A percentile compares a stretch with the other conserved stretches of the same genome.
These are phyloP conservation scores for Prillingera fragicola DNA, from an alignment of 1,284 basidiomycete species.

Conservation along the genomic window DNA sequence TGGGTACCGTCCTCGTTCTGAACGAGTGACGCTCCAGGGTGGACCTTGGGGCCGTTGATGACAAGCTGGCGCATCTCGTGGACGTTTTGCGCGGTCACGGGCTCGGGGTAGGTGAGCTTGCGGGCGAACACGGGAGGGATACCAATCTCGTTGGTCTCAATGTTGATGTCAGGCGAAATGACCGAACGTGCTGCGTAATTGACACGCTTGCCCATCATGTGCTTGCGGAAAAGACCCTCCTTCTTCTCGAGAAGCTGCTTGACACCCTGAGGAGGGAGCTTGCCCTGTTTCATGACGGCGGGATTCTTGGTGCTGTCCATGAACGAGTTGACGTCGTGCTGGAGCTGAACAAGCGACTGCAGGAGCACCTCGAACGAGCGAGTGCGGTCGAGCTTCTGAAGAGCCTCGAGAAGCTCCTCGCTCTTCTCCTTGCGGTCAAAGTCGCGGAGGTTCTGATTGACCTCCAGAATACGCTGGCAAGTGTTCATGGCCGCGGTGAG, in stretches of 20 bases:
- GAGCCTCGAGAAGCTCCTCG: conserved; percentile 11
- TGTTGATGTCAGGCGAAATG: conserved; percentile 98
- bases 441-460: conserved; percentile 53
- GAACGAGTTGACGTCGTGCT: conserved; percentile 94
- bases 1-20: conserved; percentile 91
- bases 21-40: conserved; percentile 92
- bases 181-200: conserved; percentile 99
- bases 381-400: conserved; percentile 32
- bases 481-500: conserved; percentile 77
- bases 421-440: conserved; percentile 11
- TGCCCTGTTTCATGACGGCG: conserved; percentile 72
- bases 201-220: conserved; percentile 99
- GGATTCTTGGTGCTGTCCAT: conserved; percentile 98
- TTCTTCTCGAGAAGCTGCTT: conserved; percentile 99
- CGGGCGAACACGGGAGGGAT: conserved; percentile 96
- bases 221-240: conserved; percentile 94
- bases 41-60: conserved; percentile 80
- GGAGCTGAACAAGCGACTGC: conserved; percentile 79
- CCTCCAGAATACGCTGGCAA: conserved; percentile 71
- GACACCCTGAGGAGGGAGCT: conserved; percentile 86
- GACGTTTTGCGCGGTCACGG: conserved; percentile 88
- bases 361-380: conserved; percentile 67
- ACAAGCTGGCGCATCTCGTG: conserved; percentile 84
- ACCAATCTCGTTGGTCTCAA: conserved; percentile 98
- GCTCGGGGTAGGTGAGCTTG: conserved; percentile 96